Evolutionary conservation across 2,329 filamentous ascomycete genomes (phyloP).

Genomic region (Rhynchosporium agropyri): DNA sequence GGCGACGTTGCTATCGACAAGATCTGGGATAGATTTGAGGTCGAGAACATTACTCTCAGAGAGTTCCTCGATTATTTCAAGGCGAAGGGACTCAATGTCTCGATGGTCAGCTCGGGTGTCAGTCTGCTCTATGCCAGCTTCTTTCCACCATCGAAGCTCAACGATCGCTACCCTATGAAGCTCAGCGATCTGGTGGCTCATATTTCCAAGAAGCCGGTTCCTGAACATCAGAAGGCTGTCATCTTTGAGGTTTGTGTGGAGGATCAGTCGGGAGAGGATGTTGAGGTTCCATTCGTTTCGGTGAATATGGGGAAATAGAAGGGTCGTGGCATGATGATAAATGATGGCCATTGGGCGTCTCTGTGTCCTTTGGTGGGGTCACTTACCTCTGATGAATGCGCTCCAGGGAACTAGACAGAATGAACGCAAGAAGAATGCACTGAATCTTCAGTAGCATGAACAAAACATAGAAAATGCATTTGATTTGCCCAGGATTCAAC

Average conservation of each 20-base stretch:
- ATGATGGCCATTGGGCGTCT: background rate
- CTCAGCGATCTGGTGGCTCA: constrained; percentile 85
- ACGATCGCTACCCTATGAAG: constrained; percentile 81
- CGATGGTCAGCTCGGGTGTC: constrained; percentile 96
- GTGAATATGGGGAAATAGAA: constrained; percentile 57
- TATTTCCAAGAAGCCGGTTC: constrained; percentile 90
- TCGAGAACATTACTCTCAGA: constrained; percentile 79
- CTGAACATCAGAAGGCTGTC: constrained; percentile 88
- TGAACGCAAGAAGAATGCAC: background rate
- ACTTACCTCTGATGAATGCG: constrained; percentile 18
- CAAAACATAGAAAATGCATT: constrained; percentile 20
- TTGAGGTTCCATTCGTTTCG: constrained; percentile 96
- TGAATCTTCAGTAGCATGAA: constrained; percentile 19
- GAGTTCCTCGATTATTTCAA: constrained; percentile 85
- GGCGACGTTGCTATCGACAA: constrained; percentile 88
- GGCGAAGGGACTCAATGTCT: constrained; percentile 76
- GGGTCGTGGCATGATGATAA: constrained; percentile 21
- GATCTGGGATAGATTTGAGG: constrained; percentile 96
- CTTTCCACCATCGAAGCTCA: constrained; percentile 75
- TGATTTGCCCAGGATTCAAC: background rate
- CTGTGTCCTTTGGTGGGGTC: too few relatives aligned
- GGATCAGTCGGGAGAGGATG: constrained; percentile 86
- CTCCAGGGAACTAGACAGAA: constrained; percentile 24
- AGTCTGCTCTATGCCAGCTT: constrained; percentile 93
- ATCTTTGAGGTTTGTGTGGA: constrained; percentile 97